Conservation (phyloP, 83 land plant species). For the Picea engelmannii region DNA sequence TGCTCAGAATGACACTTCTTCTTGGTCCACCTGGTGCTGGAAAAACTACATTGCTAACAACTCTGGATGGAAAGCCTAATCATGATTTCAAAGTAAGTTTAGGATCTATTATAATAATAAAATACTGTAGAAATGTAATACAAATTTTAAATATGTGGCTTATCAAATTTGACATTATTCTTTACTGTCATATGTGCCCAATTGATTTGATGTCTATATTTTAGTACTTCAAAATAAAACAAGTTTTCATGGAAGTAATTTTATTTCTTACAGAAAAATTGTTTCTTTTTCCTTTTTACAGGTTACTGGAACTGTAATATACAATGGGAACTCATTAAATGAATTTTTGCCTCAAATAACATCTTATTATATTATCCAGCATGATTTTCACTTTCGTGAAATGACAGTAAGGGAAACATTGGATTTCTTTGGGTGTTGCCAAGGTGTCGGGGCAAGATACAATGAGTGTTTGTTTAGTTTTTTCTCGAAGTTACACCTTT, state of each 20-base stretch:
- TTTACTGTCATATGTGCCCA: too few species aligned
- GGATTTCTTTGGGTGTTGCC: not conserved
- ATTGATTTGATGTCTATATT: not conserved
- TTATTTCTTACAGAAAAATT: not conserved
- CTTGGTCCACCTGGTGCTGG: constrained; percentile 20
- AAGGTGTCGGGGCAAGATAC: constrained; percentile 30
- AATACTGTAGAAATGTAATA: not conserved
- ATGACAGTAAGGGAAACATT: too few species aligned
- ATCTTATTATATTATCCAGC: not conserved
- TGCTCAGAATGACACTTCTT: not conserved
- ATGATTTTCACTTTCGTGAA: constrained; percentile 3
- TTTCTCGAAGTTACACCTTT: not conserved
- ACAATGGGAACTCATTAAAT: not conserved
- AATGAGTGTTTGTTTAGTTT: constrained; percentile 2
- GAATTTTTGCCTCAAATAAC: constrained; percentile 33
- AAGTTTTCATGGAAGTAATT: not conserved
- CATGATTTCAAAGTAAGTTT: too few species aligned
- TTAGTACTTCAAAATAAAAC: not conserved
- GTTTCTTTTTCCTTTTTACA: not conserved
- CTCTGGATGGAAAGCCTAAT: constrained; percentile 8
- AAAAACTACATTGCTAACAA: constrained; percentile 11
- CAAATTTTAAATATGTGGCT: not conserved
- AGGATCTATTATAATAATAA: too few species aligned
- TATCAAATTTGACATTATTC: not conserved
- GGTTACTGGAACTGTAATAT: constrained; percentile 18